Evolutionary conservation across 257 asterid species (phyloP).

Genomic region (Capsicum rhomboideum): DNA sequence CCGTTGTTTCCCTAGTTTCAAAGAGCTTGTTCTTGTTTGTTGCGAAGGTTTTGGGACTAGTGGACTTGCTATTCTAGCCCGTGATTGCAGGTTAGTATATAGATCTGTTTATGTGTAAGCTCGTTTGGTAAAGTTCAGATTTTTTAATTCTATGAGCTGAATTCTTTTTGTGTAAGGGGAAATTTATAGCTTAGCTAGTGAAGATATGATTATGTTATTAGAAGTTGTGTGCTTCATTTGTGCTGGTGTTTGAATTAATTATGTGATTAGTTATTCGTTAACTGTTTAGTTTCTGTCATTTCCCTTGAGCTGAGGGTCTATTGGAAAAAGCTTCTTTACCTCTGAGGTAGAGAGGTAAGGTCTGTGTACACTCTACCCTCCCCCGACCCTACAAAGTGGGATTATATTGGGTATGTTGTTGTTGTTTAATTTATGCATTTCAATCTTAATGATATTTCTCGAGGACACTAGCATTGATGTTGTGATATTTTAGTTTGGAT

Average conservation of each 20-base stretch:
- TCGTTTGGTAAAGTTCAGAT: not conserved
- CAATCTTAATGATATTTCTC: not conserved
- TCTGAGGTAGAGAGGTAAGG: too few species aligned
- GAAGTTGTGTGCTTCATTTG: not conserved
- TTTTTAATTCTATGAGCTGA: not conserved
- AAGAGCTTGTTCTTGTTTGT: constrained; percentile 37
- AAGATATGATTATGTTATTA: not conserved
- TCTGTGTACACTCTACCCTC: too few species aligned
- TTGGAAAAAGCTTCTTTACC: too few species aligned
- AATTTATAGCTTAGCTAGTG: not conserved
- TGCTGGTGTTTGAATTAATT: not conserved
- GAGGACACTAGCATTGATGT: not conserved
- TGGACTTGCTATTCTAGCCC: constrained; percentile 40
- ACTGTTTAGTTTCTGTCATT: not conserved
- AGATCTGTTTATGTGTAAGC: not conserved
- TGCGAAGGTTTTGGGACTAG: constrained; percentile 44
- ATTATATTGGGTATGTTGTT: too few species aligned
- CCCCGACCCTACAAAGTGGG: too few species aligned
- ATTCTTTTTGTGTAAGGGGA: not conserved
- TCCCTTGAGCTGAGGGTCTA: too few species aligned
- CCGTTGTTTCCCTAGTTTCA: constrained; percentile 22
- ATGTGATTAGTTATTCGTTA: not conserved
- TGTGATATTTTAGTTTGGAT: not conserved
- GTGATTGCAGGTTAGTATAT: constrained; percentile 40
- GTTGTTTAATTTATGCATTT: not conserved